Evolutionary conservation across 306 rosid species (phyloP), one percentile per base, ranked within the genome.

Genomic region (Nissolia schottii): DNA sequence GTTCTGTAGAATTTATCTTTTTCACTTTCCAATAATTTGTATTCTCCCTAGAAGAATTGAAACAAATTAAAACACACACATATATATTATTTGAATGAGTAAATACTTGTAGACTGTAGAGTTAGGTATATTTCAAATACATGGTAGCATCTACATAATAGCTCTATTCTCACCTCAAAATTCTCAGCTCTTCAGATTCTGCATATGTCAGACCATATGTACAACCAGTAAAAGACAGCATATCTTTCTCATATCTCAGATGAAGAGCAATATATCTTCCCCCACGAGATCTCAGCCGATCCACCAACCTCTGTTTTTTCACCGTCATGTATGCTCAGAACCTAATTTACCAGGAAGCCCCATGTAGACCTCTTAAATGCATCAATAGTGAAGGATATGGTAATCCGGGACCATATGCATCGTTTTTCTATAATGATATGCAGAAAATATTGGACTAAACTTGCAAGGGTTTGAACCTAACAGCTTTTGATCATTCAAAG

Each of bases 251-350:
- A 67, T 86, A 92, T 87, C 96, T 87, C 81, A 92, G 84, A 82
- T 92, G 98, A 75, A 92, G 98, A 67, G 96, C 93, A 67, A 92
- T 92, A 77, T 92, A 92, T 85, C 87, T 88, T 79, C 81, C 88
- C 57, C 96, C 90, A 5, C 63, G 88, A 75, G 90, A 78, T 82
- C 88, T 88, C 79, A 92, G 88, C 53, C 96, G 96, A 83, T 92
- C 95, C 83, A 88, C 96, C 96, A 92, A 87, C 86, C 86, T 92
- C 98, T 92, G 98, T 85, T 82, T 86, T 85, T 88, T 92, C 90
- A 90, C 86, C 88, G 89, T 76, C 90, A 90, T 77, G 95, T 87
- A 86, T 88, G 90, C 94, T 92, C 94, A 92, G 98, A 86, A 89
- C 96, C 97, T 89, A 92, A 66, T 86, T 86, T 88, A 90, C 76